These are phyloP conservation scores for Dinochytrium kinnereticum DNA, from an alignment of 371 early-diverging fungal species.

Conservation along the genomic window DNA sequence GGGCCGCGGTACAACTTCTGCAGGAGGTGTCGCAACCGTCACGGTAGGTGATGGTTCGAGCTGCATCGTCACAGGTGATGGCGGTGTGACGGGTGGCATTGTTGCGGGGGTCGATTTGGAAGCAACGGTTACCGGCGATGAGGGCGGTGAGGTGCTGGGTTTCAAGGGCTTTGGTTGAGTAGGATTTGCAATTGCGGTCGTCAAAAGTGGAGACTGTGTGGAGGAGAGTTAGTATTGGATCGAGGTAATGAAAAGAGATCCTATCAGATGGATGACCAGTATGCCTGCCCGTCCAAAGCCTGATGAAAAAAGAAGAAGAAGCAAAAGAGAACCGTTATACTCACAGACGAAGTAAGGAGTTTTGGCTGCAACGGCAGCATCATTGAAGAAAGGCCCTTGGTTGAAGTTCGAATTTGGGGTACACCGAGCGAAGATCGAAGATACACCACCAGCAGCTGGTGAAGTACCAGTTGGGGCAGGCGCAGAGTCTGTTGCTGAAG, in stretches of 20 bases:
- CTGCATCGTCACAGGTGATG: not conserved
- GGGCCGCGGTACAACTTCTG: not conserved
- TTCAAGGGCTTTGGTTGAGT: not conserved
- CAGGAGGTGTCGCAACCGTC: slow-evolving; percentile 6
- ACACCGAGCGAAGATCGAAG: not conserved
- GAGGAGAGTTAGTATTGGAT: not conserved
- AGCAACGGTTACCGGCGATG: not conserved
- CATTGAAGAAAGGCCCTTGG: not conserved
- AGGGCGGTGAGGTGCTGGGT: not conserved
- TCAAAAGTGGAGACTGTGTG: not conserved
- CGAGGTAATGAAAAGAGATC: not conserved
- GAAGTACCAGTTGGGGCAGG: not conserved
- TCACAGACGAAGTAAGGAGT: not conserved
- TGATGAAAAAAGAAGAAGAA: too few species aligned
- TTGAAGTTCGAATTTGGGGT: not conserved
- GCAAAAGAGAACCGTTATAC: not conserved
- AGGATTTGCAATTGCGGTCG: not conserved
- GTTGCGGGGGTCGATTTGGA: not conserved
- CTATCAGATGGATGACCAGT: too few species aligned
- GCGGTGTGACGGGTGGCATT: not conserved
- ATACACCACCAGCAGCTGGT: not conserved
- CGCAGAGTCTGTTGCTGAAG: not conserved
- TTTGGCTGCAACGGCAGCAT: not conserved
- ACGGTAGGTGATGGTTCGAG: not conserved
- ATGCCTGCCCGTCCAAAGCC: not conserved